Conservation (phyloP, 1,284 basidiomycete species). For the Moniliella sp. region DNA sequence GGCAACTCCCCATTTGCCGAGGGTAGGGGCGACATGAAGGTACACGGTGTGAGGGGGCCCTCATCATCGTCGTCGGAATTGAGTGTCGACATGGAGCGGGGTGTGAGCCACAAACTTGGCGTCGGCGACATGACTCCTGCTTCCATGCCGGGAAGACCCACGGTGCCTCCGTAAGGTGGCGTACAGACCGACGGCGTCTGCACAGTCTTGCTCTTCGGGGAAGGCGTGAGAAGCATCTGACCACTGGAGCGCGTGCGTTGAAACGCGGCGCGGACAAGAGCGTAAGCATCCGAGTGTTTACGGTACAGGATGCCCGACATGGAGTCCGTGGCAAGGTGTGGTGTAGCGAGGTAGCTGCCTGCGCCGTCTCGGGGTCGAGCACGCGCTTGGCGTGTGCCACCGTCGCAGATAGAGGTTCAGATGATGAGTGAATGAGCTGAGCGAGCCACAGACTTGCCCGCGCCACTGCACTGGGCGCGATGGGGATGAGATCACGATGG, state of each 20-base stretch:
- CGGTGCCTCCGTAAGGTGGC: too few relatives aligned
- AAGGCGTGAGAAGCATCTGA: conserved; percentile 4
- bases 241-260: background rate
- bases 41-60: conserved; percentile 26
- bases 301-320: conserved; percentile 81
- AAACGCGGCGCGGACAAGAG: background rate
- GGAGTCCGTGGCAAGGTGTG: conserved; percentile 82
- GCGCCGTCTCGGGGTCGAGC: conserved; percentile 62
- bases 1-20: too few relatives aligned
- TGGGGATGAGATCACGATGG: conserved; percentile 77
- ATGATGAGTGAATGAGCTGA: conserved; percentile 43
- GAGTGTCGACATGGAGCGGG: conserved; percentile 11
- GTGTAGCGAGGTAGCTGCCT: conserved; percentile 67
- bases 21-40: conserved; percentile 21
- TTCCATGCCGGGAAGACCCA: too few relatives aligned
- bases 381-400: conserved; percentile 47
- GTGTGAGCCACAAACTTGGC: conserved; percentile 22
- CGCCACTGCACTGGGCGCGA: conserved; percentile 64
- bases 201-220: conserved; percentile 2
- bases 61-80: conserved; percentile 8
- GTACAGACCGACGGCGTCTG: conserved; percentile 10
- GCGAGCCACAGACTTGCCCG: conserved; percentile 68
- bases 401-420: conserved; percentile 36
- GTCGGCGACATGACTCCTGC: conserved; percentile 17
- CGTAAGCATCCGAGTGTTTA: conserved; percentile 56